Conservation (phyloP, 2,329 filamentous ascomycete species). For the Colletotrichum liaoningense region DNA sequence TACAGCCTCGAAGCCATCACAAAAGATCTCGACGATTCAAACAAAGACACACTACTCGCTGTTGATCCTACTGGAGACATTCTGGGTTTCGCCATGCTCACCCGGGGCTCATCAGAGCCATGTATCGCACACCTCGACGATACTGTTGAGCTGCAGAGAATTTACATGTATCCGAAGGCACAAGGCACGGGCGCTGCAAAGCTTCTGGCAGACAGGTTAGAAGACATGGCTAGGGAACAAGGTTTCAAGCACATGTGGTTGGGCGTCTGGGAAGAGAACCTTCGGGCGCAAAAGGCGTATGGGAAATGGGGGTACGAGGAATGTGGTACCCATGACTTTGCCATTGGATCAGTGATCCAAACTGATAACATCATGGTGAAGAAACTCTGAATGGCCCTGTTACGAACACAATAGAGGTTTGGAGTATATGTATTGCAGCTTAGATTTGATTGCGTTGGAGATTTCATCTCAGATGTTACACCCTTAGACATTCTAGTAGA, state of each 20-base stretch:
- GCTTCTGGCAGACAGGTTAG: conserved; percentile 43
- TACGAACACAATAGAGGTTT: too few species aligned
- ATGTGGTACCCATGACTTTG: conserved; percentile 55
- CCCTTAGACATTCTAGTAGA: too few species aligned
- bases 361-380: conserved; percentile 56
- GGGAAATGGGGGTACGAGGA: conserved; percentile 51
- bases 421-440: too few species aligned
- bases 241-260: conserved; percentile 56
- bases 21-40: conserved; percentile 38
- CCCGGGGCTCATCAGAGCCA: conserved; percentile 49
- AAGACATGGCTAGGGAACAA: conserved; percentile 47
- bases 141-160: conserved; percentile 53
- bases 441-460: too few species aligned
- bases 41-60: conserved; percentile 43
- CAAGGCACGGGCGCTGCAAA: conserved; percentile 54
- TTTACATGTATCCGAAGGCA: conserved; percentile 50
- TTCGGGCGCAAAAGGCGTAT: conserved; percentile 51
- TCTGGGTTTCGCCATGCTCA: conserved; percentile 55
- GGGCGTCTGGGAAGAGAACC: conserved; percentile 61
- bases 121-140: conserved; percentile 46
- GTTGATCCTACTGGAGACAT: conserved; percentile 37
- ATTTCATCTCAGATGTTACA: too few species aligned
- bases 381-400: conserved; percentile 29
- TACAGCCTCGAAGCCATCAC: conserved; percentile 49
- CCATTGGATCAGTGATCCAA: conserved; percentile 52